Evolutionary conservation across 306 rosid species (phyloP).

Genomic region (Hylodesmum podocarpum): DNA sequence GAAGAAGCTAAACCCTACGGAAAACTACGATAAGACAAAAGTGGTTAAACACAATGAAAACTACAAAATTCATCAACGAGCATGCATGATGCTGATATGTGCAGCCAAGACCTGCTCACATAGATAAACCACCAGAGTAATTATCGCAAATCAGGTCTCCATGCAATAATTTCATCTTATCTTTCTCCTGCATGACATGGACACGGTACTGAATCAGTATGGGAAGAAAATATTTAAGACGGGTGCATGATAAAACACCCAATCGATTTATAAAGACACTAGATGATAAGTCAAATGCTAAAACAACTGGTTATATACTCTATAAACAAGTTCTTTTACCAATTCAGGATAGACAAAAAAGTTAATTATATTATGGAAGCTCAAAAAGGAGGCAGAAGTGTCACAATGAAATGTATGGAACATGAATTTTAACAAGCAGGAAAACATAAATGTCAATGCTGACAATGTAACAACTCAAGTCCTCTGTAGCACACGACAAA

Average conservation of each 20-base stretch:
- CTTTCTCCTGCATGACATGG: slow-evolving; percentile 69
- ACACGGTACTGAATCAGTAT: not conserved
- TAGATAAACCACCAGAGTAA: slow-evolving; percentile 52
- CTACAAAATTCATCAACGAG: slow-evolving; percentile 36
- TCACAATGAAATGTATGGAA: not conserved
- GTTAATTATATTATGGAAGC: not conserved
- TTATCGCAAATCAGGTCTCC: slow-evolving; percentile 54
- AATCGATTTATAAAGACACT: not conserved
- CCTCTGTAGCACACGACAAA: not conserved
- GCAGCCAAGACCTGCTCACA: slow-evolving; percentile 30
- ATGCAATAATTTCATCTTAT: slow-evolving; percentile 42
- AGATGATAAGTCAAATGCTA: not conserved
- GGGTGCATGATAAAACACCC: not conserved
- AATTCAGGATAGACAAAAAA: not conserved
- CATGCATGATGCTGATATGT: slow-evolving; percentile 28
- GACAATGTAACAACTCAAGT: not conserved
- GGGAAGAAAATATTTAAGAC: not conserved
- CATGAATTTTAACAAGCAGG: not conserved
- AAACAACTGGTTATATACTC: not conserved
- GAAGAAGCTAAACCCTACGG: slow-evolving; percentile 33
- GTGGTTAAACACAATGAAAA: slow-evolving; percentile 17
- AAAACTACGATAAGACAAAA: slow-evolving; percentile 21
- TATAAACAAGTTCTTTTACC: not conserved
- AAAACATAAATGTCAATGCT: not conserved
- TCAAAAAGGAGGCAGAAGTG: not conserved